A percentile compares a stretch with the other conserved stretches of the same genome.
These are phyloP conservation scores for Harringtonia lauricola DNA, from an alignment of 2,329 filamentous ascomycete species.

Conservation along the genomic window DNA sequence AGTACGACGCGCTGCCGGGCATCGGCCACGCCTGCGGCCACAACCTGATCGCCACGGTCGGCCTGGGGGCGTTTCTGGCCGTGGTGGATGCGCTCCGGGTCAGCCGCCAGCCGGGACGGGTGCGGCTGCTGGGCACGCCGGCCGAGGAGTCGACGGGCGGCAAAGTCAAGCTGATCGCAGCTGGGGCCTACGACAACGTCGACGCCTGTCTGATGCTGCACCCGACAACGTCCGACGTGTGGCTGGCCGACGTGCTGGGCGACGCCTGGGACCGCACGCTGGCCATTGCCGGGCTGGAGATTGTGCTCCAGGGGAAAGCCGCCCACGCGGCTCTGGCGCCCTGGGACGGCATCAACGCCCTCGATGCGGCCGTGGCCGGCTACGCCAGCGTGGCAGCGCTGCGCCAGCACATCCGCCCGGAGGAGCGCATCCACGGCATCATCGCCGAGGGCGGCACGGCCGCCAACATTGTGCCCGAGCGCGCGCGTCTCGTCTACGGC, in stretches of 20 bases:
- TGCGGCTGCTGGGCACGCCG: constrained; percentile 27
- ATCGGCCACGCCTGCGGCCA: constrained; percentile 32
- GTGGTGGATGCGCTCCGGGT: constrained; percentile 13
- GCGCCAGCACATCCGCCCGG: constrained; percentile 34
- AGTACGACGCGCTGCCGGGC: constrained; percentile 20
- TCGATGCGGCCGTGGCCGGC: constrained; percentile 29
- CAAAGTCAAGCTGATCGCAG: constrained; percentile 31
- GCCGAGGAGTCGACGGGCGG: constrained; percentile 31
- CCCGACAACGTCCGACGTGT: constrained; percentile 9
- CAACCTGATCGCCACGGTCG: constrained; percentile 28
- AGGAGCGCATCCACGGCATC: constrained; percentile 38
- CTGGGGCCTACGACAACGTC: constrained; percentile 27
- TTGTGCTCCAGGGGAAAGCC: constrained; percentile 24
- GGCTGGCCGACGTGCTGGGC: neutral
- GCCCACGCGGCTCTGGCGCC: constrained; percentile 33
- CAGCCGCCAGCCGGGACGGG: constrained; percentile 14
- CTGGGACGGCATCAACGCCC: constrained; percentile 35
- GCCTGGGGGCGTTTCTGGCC: constrained; percentile 25
- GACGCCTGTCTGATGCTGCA: constrained; percentile 29
- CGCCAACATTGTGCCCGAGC: constrained; percentile 25
- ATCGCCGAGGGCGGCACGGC: constrained; percentile 26
- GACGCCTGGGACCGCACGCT: constrained; percentile 3
- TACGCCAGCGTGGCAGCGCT: constrained; percentile 29
- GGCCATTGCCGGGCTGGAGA: constrained; percentile 10
- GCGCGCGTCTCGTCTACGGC: constrained; percentile 31